Base-by-base conservation (phyloP, 768 basidiomycete genomes). In the Rhizopogon sp. region DNA sequence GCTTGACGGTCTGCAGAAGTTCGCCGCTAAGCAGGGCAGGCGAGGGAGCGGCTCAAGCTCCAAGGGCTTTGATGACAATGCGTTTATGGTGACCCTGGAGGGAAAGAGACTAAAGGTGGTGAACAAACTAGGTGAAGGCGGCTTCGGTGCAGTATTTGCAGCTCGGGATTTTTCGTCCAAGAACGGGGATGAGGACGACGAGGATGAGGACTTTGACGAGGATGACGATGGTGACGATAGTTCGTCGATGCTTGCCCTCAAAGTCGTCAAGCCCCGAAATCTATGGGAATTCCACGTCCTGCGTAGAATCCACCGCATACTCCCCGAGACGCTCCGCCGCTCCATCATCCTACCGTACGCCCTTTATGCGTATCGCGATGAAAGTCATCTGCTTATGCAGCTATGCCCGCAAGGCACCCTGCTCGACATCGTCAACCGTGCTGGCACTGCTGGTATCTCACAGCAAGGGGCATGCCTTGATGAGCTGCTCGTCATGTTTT, bases 91-190 rank as follows among this genome's bases (percentile, higher is more conserved):
- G 41, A 73, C 71, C 16, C 73, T 98, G n/a, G 77, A 77, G 43
- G 85, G 78, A 3, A 80, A 79, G 55, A 74, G 74, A 51, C 93
- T 89, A 64, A 80, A 79, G 52, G 83, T 98, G 4, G 73, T 78
- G 3, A 88, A 88, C 58, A 99, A 98, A 69, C 78, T 99, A 22
- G 97, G 97, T 16, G 97, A 99, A 72, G 97, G 97, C 5, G 93
- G 95, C 0, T 99, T 96, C 62, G 97, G 96, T 2, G 82, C 88
- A 3, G 97, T 99, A n/a, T 99, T 96, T 76, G 82, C 87, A 57
- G 91, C 90, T 3, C 79, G 80, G 53, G 79, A 85, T 64, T 51
- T 76, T 64, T 55, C 52, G 28, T 61, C 60, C 17, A 70, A 79
- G 10, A 77, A 82, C 6, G 71, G 73, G 29, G 65, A 58, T 17